Conservation (phyloP, 441 rosid genomes). For the Aleurites moluccanus region DNA sequence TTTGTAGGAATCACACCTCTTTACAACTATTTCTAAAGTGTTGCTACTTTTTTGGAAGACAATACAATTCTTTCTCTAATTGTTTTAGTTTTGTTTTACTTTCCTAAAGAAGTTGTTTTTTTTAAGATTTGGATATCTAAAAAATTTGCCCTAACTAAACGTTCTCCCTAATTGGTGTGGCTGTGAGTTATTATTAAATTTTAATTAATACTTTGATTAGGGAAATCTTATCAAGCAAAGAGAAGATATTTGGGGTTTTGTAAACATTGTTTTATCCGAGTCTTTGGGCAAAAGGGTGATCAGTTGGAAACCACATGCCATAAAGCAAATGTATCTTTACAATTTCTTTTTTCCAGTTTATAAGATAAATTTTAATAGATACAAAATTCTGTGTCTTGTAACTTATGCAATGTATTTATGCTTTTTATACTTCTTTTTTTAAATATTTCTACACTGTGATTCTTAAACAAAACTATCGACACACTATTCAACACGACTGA, state of each 20-base stretch:
- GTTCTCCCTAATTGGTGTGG: conserved; percentile 1
- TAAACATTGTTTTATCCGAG: conserved; percentile 32
- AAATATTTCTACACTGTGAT: not conserved
- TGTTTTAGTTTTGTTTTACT: not conserved
- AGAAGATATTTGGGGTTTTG: conserved; percentile 55
- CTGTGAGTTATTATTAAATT: not conserved
- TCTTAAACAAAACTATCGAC: not conserved
- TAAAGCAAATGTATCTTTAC: conserved; percentile 40
- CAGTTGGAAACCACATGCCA: conserved; percentile 49
- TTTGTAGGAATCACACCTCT: not conserved
- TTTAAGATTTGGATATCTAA: not conserved
- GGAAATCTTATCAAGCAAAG: conserved; percentile 64
- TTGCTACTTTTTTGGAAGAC: not conserved
- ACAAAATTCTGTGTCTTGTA: not conserved
- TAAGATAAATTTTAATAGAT: not conserved
- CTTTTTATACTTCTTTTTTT: not conserved
- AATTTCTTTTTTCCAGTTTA: not conserved
- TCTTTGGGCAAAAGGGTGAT: conserved; percentile 27
- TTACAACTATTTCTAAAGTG: not conserved
- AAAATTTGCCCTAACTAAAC: conserved; percentile 5
- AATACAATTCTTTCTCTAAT: not conserved
- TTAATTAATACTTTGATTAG: conserved; percentile 18
- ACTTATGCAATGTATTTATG: conserved; percentile 3
- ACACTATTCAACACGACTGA: conserved; percentile 10
- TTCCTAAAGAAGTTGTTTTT: not conserved